Base-by-base conservation (phyloP, 2,329 filamentous ascomycete genomes). In the Cladosporium sp. region DNA sequence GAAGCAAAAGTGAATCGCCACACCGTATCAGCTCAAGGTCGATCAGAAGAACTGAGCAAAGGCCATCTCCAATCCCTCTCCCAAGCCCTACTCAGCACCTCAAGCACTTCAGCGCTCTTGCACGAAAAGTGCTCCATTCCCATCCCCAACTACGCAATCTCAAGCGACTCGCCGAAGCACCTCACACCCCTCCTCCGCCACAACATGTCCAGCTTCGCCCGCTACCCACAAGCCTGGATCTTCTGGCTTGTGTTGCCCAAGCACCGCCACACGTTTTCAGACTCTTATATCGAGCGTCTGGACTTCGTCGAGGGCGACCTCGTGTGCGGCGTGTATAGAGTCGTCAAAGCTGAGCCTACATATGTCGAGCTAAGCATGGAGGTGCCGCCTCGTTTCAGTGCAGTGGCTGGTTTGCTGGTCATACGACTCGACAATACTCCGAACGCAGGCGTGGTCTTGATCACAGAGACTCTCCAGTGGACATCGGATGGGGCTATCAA, bases 101-200 rank as follows among this genome's bases (percentile, higher is more conserved):
- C 18, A 24, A 34, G 12, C 34, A 15, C 32, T 2, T 24, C 24
- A 47, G 8, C 41, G 1, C 5, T 30, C 0, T 4, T 59, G 4
- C 55, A 59, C 34, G 55, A 59, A n/a, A 41, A 41, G 41, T 59
- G 55, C 34, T 38, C 55, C 55, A 38, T 59, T 18, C 12, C 14
- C 34, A 44, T 44, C 21, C 34, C 55, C n/a, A 34, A 6, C 28
- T 38, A 38, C 55, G 4, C 32, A 32, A 59, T 68, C 18, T 61
- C 60, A 14, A 52, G 66, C 10, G 65, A 70, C 21, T 44, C 65
- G n/a, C 66, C 67, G 55, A 44, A 51, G 2, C 54, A 69, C 47
- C 71, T 72, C 67, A 72, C 69, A 2, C 58, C 59, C 14, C 21
- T 71, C 14, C 64, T 72, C 21, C 69, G 68, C 15, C 61, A 68